Conservation (phyloP, 2,329 filamentous ascomycete genomes). For the Coniosporium tulheliwenetii region DNA sequence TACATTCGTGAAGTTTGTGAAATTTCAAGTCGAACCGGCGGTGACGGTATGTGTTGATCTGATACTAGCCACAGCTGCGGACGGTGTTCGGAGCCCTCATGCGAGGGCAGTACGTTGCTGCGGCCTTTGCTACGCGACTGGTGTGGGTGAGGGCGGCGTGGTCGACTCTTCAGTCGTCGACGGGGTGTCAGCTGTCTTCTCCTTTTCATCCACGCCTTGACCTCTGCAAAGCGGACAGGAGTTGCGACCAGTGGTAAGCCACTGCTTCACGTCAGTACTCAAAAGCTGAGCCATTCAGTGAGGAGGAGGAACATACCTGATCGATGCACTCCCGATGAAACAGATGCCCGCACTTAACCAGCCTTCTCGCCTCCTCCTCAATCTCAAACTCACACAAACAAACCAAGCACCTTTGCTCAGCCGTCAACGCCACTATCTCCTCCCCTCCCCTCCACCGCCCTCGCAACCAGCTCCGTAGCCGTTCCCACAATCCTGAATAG, state of each 20-base stretch:
- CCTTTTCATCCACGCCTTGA: slow-evolving; percentile 40
- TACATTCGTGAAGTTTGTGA: too few species aligned
- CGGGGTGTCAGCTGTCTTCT: slow-evolving; percentile 15
- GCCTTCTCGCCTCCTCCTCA: slow-evolving; percentile 42
- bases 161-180: not conserved
- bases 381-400: slow-evolving; percentile 51
- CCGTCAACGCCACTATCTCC: slow-evolving; percentile 14
- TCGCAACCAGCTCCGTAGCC: slow-evolving; percentile 13
- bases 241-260: slow-evolving; percentile 52
- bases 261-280: slow-evolving; percentile 24
- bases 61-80: too few species aligned
- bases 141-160: too few species aligned
- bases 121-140: too few species aligned
- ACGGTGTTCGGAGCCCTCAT: too few species aligned
- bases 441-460: slow-evolving; percentile 12
- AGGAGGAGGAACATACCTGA: slow-evolving; percentile 32
- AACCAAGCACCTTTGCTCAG: slow-evolving; percentile 43
- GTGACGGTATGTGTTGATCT: too few species aligned
- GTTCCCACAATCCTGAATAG: slow-evolving; percentile 37
- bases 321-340: slow-evolving; percentile 58
- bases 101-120: too few species aligned
- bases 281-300: not conserved
- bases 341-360: slow-evolving; percentile 48
- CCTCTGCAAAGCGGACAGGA: slow-evolving; percentile 47
- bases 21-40: too few species aligned